Percentiles rank a stretch among this genome's conserved stretches.
Evolutionary conservation across 352 stramenopile genomes (phyloP).

Genomic region (Globisporangium alternatum): DNA sequence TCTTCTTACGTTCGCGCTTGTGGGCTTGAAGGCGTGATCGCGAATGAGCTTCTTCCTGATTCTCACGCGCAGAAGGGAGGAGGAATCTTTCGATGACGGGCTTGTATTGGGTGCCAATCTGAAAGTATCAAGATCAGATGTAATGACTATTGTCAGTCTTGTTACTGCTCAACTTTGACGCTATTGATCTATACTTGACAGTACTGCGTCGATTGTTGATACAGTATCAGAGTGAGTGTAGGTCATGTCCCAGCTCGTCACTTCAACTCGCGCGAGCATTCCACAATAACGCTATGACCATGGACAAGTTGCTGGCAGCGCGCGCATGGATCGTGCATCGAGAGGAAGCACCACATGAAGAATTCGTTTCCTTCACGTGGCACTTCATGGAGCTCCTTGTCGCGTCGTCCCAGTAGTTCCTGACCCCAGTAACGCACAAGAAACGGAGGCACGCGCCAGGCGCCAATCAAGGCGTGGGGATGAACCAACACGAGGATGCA

Average conservation of each 20-base stretch:
- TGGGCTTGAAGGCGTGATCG: not conserved
- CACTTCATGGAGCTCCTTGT: conserved; percentile 28
- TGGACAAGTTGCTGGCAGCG: conserved; percentile 5
- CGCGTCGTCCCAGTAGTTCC: conserved; percentile 24
- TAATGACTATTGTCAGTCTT: not conserved
- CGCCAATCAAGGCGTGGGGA: not conserved
- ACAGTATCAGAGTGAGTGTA: not conserved
- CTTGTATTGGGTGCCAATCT: conserved; percentile 1
- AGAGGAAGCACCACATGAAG: conserved; percentile 36
- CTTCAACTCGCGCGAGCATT: conserved; percentile 5
- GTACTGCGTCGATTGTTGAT: not conserved
- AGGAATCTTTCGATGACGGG: conserved; percentile 2
- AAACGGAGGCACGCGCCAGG: not conserved
- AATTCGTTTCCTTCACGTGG: conserved; percentile 27
- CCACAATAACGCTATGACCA: not conserved
- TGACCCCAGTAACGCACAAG: not conserved
- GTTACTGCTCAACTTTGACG: not conserved
- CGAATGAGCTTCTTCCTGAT: conserved; percentile 4
- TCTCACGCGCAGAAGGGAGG: not conserved
- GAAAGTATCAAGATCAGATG: not conserved
- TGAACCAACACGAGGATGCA: not conserved
- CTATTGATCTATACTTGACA: not conserved
- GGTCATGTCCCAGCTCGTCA: not conserved
- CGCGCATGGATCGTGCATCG: conserved; percentile 31
- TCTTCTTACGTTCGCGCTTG: not conserved